phyloP scores from a whole-genome alignment of 2,329 filamentous ascomycete genomes.

The Didymella exigua region DNA sequence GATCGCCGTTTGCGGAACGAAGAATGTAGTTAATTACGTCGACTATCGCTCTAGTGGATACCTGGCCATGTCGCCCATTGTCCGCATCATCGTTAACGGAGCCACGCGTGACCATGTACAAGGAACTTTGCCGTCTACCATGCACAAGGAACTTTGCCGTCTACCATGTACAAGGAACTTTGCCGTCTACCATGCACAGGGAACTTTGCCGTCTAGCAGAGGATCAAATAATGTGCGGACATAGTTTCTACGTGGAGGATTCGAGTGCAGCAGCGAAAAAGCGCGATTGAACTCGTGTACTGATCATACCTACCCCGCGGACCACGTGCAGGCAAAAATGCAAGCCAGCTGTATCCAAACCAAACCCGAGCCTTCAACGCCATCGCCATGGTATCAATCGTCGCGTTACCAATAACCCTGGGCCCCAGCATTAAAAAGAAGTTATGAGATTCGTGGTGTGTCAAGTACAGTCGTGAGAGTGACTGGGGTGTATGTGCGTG shows the following conservation, averaged over 20 bases:
- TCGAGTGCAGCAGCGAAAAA: too few relatives aligned
- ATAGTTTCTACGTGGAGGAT: too few relatives aligned
- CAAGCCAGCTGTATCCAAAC: not conserved
- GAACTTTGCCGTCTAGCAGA: not conserved
- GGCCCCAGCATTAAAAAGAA: not conserved
- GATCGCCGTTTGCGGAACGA: not conserved
- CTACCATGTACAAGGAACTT: not conserved
- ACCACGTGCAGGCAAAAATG: too few relatives aligned
- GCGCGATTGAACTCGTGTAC: too few relatives aligned
- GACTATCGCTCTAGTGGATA: not conserved
- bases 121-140: not conserved
- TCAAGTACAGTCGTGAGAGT: constrained; percentile 13
- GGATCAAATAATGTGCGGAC: too few relatives aligned
- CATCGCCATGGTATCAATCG: constrained; percentile 5
- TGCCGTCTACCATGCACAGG: not conserved
- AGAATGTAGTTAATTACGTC: not conserved
- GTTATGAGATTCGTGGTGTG: constrained; percentile 14
- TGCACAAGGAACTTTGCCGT: not conserved
- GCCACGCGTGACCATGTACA: not conserved
- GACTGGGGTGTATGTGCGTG: not conserved
- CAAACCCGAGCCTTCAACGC: constrained; percentile 8
- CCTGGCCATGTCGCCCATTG: not conserved
- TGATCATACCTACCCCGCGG: not conserved
- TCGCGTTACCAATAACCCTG: not conserved
- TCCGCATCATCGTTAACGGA: not conserved